Conservation (phyloP, 108 stramenopile genomes). For the Stephanodiscus minutulus region DNA sequence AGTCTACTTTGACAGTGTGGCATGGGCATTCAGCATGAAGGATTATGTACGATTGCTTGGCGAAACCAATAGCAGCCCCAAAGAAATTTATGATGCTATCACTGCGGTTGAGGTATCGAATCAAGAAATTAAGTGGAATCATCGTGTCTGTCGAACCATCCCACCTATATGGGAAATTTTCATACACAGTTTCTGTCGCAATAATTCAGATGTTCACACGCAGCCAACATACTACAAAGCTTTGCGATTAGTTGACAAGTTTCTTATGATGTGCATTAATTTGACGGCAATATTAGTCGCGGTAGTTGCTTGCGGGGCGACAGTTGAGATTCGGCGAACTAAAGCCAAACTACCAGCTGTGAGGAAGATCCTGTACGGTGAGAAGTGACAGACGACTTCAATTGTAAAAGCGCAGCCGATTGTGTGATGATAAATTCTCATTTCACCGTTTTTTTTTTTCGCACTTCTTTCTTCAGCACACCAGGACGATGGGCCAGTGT, state of each 20-base stretch:
- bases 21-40: neutral
- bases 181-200: neutral
- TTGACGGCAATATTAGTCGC: slow-evolving; percentile 4
- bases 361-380: neutral
- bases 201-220: neutral
- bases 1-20: neutral
- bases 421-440: no score
- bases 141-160: neutral
- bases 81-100: slow-evolving; percentile 5
- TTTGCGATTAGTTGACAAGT: neutral
- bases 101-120: neutral
- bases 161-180: slow-evolving; percentile 3
- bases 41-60: neutral
- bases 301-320: slow-evolving; percentile 7
- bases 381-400: neutral
- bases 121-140: slow-evolving; percentile 4
- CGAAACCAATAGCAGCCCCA: neutral
- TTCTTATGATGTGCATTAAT: slow-evolving; percentile 1
- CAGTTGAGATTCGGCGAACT: slow-evolving; percentile 3
- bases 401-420: neutral
- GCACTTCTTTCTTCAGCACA: neutral
- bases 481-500: slow-evolving; percentile 1
- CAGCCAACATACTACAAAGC: neutral
- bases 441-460: neutral
- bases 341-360: slow-evolving; percentile 12